Percentiles rank a stretch among this genome's conserved stretches.
Evolutionary conservation across 495 filamentous ascomycete species (phyloP).

Genomic region (Penicillium waksmanii): DNA sequence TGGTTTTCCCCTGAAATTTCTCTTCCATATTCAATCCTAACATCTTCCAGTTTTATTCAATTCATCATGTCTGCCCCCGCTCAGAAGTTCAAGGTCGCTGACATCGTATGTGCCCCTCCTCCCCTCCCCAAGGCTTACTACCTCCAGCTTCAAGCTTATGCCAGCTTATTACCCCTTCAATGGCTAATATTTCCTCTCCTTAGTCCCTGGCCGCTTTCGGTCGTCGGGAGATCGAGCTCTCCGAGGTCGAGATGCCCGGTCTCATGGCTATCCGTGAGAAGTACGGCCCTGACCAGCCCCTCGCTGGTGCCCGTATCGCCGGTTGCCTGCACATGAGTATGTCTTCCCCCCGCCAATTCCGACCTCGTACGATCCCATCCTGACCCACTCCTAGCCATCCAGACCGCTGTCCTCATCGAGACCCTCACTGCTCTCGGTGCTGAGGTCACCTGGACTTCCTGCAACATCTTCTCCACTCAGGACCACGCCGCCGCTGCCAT

Average conservation of each 20-base stretch:
- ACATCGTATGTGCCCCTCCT: slow-evolving; percentile 65
- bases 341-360: slow-evolving; percentile 21
- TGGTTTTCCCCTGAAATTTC: slow-evolving; percentile 6
- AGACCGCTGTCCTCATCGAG: slow-evolving; percentile 98
- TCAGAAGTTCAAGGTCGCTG: slow-evolving; percentile 95
- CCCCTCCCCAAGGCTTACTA: background rate
- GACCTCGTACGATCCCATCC: slow-evolving; percentile 1
- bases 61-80: slow-evolving; percentile 71
- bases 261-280: slow-evolving; percentile 92
- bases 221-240: slow-evolving; percentile 97
- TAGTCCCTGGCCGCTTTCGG: slow-evolving; percentile 93
- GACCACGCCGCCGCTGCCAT: slow-evolving; percentile 98
- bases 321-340: slow-evolving; percentile 98
- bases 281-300: slow-evolving; percentile 90
- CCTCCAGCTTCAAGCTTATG: background rate
- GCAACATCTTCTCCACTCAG: slow-evolving; percentile 99
- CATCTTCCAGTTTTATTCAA: slow-evolving; percentile 11
- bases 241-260: slow-evolving; percentile 98
- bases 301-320: slow-evolving; percentile 89
- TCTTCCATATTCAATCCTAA: slow-evolving; percentile 1
- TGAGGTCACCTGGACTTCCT: slow-evolving; percentile 94
- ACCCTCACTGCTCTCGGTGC: slow-evolving; percentile 91
- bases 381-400: slow-evolving; percentile 68
- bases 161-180: slow-evolving; percentile 1
- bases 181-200: slow-evolving; percentile 27